Evolutionary conservation across 495 filamentous ascomycete genomes (phyloP).

Genomic region (Aspergillus incahuasiensis): DNA sequence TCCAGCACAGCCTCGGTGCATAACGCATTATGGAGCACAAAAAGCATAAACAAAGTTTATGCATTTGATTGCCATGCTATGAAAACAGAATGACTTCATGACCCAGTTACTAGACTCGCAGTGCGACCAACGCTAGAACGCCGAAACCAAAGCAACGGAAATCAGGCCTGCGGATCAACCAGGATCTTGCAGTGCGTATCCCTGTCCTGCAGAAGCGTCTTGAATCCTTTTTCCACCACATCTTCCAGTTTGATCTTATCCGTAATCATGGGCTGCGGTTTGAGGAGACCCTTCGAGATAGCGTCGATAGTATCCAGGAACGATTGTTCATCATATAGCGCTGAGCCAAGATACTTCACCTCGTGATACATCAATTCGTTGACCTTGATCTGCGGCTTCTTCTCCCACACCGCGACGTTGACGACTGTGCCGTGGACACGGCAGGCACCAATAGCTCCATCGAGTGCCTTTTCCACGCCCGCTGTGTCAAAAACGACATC

Average conservation of each 20-base stretch:
- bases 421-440: constrained; percentile 53
- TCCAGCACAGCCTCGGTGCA: background rate
- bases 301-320: constrained; percentile 53
- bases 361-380: constrained; percentile 47
- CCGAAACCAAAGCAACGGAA: background rate
- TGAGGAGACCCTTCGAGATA: constrained; percentile 44
- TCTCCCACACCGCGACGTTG: constrained; percentile 62
- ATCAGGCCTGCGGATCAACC: constrained; percentile 20
- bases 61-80: background rate
- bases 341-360: constrained; percentile 45
- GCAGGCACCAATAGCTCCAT: constrained; percentile 44
- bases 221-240: constrained; percentile 55
- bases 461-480: constrained; percentile 49
- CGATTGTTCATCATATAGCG: constrained; percentile 51
- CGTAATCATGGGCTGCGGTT: constrained; percentile 56
- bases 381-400: constrained; percentile 39
- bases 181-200: constrained; percentile 47
- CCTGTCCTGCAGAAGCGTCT: constrained; percentile 50
- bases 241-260: constrained; percentile 46
- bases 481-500: constrained; percentile 57
- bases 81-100: background rate
- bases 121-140: background rate
- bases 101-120: background rate
- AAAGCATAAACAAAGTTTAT: background rate
- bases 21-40: background rate